Percentiles rank a stretch among this genome's conserved stretches.
Conservation (phyloP, 306 rosid genomes). For the Quercus cerris region DNA sequence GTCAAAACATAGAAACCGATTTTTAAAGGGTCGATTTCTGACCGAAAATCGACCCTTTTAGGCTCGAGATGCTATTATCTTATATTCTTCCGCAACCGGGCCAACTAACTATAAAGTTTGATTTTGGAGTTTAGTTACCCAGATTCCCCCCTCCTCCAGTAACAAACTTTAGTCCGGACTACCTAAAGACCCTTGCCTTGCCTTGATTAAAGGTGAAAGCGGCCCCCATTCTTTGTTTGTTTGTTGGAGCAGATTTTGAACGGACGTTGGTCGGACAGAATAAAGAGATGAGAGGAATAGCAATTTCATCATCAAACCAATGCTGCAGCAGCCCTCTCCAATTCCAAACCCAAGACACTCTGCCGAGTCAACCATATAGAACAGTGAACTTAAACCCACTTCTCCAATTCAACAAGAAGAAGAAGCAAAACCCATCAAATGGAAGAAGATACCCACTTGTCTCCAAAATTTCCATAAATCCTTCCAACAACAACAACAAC, state of each 20-base stretch:
- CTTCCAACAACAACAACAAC: slow-evolving; percentile 15
- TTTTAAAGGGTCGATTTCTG: no score
- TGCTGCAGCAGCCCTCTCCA: not conserved
- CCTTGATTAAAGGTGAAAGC: no score
- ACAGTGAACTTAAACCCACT: slow-evolving; percentile 22
- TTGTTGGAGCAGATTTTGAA: not conserved
- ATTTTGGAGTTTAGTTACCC: no score
- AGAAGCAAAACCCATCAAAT: slow-evolving; percentile 13
- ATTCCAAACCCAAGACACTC: slow-evolving; percentile 9
- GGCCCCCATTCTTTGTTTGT: no score
- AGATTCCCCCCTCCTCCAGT: no score
- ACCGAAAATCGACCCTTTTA: no score
- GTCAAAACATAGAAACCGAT: no score
- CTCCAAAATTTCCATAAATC: slow-evolving; percentile 29
- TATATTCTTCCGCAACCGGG: no score
- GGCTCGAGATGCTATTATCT: no score
- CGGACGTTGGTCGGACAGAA: not conserved
- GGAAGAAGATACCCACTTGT: slow-evolving; percentile 26
- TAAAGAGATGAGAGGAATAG: slow-evolving; percentile 29
- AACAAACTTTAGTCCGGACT: not conserved
- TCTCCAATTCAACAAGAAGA: slow-evolving; percentile 35
- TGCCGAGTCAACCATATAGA: not conserved
- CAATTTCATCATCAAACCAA: slow-evolving; percentile 37
- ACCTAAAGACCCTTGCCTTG: no score
- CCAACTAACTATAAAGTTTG: no score